phyloP scores from a whole-genome alignment of 139 green algal species.

The Chlorella ohadii region DNA sequence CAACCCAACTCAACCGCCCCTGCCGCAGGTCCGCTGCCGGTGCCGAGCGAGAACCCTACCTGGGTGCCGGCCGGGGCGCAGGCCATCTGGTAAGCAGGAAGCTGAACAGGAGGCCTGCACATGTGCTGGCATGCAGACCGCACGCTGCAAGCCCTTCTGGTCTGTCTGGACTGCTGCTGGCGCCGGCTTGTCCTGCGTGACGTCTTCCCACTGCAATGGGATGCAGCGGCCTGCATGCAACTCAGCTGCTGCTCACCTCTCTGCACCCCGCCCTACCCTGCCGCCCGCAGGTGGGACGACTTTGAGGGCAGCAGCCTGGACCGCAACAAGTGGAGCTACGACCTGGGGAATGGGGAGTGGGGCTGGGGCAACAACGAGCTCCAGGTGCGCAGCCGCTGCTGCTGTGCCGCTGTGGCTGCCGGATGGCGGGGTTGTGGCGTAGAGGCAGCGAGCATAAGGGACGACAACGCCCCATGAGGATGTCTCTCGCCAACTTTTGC shows the following conservation, averaged over 20 bases:
- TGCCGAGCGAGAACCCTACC: neutral
- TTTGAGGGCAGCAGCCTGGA: constrained; percentile 38
- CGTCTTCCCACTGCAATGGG: too few species aligned
- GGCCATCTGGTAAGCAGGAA: neutral
- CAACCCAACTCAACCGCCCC: too few species aligned
- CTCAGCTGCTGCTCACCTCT: neutral
- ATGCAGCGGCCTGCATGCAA: too few species aligned
- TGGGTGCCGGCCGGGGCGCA: neutral
- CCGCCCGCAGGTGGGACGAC: constrained; percentile 45
- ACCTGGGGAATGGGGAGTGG: constrained; percentile 39
- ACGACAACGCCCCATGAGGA: too few species aligned
- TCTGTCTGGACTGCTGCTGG: too few species aligned
- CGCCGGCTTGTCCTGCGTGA: too few species aligned
- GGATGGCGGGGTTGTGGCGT: too few species aligned
- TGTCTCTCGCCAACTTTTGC: too few species aligned
- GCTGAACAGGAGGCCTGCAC: neutral
- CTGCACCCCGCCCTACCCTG: too few species aligned
- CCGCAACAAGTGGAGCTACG: constrained; percentile 26
- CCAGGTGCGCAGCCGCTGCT: neutral
- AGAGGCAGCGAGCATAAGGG: too few species aligned
- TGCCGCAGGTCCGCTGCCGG: neutral
- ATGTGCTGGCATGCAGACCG: neutral
- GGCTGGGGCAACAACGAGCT: constrained; percentile 53
- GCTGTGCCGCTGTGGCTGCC: too few species aligned
- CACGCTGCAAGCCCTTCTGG: too few species aligned